Evolutionary conservation across 495 filamentous ascomycete genomes (phyloP).

Genomic region (Astrothelium subdiscretum): DNA sequence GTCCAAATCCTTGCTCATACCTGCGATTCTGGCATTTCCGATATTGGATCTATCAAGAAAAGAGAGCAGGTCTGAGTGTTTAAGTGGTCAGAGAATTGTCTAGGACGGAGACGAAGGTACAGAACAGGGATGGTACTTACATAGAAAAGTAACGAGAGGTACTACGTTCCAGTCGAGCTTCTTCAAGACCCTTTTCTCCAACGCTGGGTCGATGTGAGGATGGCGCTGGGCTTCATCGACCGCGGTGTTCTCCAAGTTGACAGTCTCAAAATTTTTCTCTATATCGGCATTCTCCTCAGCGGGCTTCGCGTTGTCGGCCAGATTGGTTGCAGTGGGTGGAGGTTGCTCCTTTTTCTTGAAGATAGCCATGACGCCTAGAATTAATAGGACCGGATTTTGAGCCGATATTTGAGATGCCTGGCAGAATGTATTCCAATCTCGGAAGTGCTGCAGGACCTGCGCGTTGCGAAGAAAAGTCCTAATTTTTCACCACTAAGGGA

Average conservation of each 20-base stretch:
- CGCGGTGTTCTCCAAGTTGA: neutral
- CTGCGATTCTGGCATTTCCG: slow-evolving; percentile 37
- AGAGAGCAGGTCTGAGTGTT: neutral
- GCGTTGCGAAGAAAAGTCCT: too few species aligned
- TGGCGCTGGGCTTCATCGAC: neutral
- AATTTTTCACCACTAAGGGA: too few species aligned
- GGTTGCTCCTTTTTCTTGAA: neutral
- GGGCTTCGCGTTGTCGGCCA: neutral
- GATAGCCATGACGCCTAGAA: neutral
- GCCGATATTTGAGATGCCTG: too few species aligned
- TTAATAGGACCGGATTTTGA: neutral
- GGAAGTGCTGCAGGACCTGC: too few species aligned
- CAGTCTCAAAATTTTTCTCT: neutral
- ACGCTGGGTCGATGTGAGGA: neutral
- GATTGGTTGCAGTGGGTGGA: neutral
- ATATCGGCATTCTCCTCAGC: neutral
- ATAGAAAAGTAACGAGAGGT: neutral
- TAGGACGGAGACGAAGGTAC: too few species aligned
- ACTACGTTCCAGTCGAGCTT: neutral
- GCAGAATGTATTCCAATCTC: too few species aligned
- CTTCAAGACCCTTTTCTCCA: neutral
- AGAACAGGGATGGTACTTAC: neutral
- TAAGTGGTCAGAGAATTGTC: neutral
- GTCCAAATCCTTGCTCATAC: slow-evolving; percentile 33
- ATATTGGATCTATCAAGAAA: slow-evolving; percentile 40